Base-by-base conservation (phyloP, 2,329 filamentous ascomycete species). In the Kalaharituber pfeilii region DNA sequence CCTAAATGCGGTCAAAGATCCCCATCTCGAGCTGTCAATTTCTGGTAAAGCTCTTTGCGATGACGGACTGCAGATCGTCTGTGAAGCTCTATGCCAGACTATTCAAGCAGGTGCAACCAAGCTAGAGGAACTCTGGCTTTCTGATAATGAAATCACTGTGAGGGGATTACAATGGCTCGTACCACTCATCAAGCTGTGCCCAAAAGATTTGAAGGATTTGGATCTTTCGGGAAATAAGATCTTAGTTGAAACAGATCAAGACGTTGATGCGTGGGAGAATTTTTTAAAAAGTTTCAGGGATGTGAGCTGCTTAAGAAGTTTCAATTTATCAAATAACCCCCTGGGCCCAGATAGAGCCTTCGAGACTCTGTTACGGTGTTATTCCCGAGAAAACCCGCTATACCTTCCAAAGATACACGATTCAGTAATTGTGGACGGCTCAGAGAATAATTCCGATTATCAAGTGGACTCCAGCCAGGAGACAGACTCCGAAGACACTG, bases 21-120 rank as follows among this genome's bases (percentile, higher is more conserved):
- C 52, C 50, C 55, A 56, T 22, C 45, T 60, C 18, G 59, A 59
- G 30, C 50, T 60, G 45, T 55, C 57, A 39, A 25, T 60, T 6
- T 57, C 57, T 52, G 59, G 57, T 22, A 60, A 59, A 30, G 47
- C 33, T 49, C 59, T 60, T 20, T 57, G 59, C 51, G 59, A 60
- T 39, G 59, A 53, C 26, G 57, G 59, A 11, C 44, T 60, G 6
- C 18, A 55, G 28, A 51, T 60, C 50, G 57, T 53, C n/a, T 60
- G 59, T 26, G 59, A 60, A 53, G 59, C 55, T 2, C 50, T 60
- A 9, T 36, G 30, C 24, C 50, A 53, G 52, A 52, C 53, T 3
- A 51, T 59, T 22, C 45, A 52, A 11, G 54, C 59, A 45, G 59
- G 57, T 18, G 30, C 47, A 36, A 27, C 56, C 25, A 57, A 59